phyloP scores from a whole-genome alignment of 352 stramenopile genomes.

The Pythium dissotocum region DNA sequence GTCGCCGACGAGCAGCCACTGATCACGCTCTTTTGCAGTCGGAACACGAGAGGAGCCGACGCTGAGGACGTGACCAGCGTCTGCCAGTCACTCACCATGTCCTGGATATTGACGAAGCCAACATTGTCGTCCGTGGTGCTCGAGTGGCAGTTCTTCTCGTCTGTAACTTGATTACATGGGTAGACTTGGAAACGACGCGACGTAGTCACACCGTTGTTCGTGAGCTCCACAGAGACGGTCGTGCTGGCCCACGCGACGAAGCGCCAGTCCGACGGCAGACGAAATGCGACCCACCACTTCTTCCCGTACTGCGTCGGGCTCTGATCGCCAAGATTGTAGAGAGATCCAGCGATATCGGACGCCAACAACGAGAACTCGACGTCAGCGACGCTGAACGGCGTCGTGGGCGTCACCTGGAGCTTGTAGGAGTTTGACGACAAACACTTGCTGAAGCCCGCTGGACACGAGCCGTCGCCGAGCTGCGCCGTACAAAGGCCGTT shows the following conservation, averaged over 20 bases:
- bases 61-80: constrained; percentile 51
- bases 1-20: constrained; percentile 36
- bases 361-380: constrained; percentile 72
- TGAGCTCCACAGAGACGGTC: constrained; percentile 48
- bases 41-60: constrained; percentile 55
- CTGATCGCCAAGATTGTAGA: constrained; percentile 65
- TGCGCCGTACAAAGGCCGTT: constrained; percentile 49
- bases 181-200: constrained; percentile 33
- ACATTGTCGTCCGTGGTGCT: constrained; percentile 35
- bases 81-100: constrained; percentile 51
- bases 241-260: constrained; percentile 74
- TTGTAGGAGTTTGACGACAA: constrained; percentile 68
- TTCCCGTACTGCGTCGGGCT: constrained; percentile 44
- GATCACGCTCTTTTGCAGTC: constrained; percentile 60
- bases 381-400: constrained; percentile 65
- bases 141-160: constrained; percentile 43
- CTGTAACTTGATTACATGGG: constrained; percentile 55
- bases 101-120: constrained; percentile 68
- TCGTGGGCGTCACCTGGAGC: constrained; percentile 49
- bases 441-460: constrained; percentile 60
- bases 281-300: constrained; percentile 79
- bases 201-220: neutral
- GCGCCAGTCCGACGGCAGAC: constrained; percentile 57
- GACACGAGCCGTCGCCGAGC: constrained; percentile 50
- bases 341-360: constrained; percentile 65